Percentiles rank a stretch among this genome's conserved stretches.
Conservation (phyloP, 495 filamentous ascomycete genomes). For the Letharia lupina region DNA sequence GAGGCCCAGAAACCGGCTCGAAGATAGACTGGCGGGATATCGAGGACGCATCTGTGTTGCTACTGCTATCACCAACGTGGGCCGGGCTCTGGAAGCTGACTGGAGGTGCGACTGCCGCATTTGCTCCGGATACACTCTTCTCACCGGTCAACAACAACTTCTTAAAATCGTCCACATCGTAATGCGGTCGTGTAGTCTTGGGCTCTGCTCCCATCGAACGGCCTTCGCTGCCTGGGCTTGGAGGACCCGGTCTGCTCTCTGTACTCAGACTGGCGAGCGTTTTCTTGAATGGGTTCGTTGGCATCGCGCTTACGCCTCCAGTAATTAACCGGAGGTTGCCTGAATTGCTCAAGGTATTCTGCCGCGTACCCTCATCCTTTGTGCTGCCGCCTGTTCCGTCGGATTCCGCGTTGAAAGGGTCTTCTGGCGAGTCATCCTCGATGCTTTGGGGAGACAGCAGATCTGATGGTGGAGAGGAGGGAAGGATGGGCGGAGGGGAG, state of each 20-base stretch:
- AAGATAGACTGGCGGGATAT: slow-evolving; percentile 41
- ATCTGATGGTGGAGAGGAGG: slow-evolving; percentile 11
- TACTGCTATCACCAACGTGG: slow-evolving; percentile 34
- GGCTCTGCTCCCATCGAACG: background rate
- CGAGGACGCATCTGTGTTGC: slow-evolving; percentile 40
- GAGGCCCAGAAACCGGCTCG: slow-evolving; percentile 28
- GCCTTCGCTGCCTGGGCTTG: background rate
- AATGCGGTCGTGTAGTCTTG: slow-evolving; percentile 26
- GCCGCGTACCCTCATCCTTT: slow-evolving; percentile 16
- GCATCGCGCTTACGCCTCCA: background rate
- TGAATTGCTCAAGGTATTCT: slow-evolving; percentile 18
- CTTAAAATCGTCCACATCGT: slow-evolving; percentile 57
- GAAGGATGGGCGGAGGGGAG: slow-evolving; percentile 9
- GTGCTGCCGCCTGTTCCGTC: slow-evolving; percentile 9
- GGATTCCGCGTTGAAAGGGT: slow-evolving; percentile 23
- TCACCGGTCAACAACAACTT: slow-evolving; percentile 53
- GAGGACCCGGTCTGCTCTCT: slow-evolving; percentile 2
- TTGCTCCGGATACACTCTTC: slow-evolving; percentile 11
- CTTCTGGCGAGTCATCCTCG: slow-evolving; percentile 15
- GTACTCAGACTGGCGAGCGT: slow-evolving; percentile 13
- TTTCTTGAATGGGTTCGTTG: slow-evolving; percentile 22
- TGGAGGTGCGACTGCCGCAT: slow-evolving; percentile 9
- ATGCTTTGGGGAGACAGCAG: slow-evolving; percentile 8
- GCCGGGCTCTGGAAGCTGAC: slow-evolving; percentile 19
- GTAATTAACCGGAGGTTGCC: background rate